These are phyloP conservation scores for Irpex sp. DNA, from an alignment of 1,284 basidiomycete genomes.

Conservation along the genomic window DNA sequence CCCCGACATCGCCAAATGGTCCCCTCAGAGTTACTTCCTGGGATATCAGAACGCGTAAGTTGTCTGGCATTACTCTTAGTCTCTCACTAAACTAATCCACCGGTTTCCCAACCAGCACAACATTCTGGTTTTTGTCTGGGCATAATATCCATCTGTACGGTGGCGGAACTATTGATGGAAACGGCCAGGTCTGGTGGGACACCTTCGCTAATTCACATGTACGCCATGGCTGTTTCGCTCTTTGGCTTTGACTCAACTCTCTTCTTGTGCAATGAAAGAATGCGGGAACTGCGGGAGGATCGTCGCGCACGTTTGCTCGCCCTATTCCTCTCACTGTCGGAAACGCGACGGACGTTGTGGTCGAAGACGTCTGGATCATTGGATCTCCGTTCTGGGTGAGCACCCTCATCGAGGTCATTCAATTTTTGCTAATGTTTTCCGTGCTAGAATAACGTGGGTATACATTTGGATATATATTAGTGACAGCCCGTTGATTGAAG, in stretches of 20 bases:
- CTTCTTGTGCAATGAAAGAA: conserved; percentile 15
- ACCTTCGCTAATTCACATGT: conserved; percentile 23
- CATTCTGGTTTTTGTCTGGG: conserved; percentile 45
- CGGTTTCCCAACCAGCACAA: conserved; percentile 29
- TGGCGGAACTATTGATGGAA: conserved; percentile 38
- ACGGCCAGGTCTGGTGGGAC: conserved; percentile 39
- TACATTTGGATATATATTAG: not conserved
- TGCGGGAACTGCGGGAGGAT: conserved; percentile 38
- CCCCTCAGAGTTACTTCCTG: conserved; percentile 34
- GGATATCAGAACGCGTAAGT: conserved; percentile 40
- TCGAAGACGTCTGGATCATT: conserved; percentile 51
- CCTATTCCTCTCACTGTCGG: conserved; percentile 59
- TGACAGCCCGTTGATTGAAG: no score
- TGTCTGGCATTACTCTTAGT: not conserved
- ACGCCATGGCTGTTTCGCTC: not conserved
- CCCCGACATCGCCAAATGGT: conserved; percentile 47
- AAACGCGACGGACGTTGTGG: conserved; percentile 51
- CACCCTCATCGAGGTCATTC: not conserved
- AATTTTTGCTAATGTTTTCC: not conserved
- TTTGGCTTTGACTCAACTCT: not conserved
- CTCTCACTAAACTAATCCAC: not conserved
- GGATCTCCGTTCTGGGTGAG: conserved; percentile 45
- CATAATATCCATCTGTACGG: conserved; percentile 41
- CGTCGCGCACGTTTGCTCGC: conserved; percentile 47
- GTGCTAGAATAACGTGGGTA: conserved; percentile 33